phyloP scores from a whole-genome alignment of 106 monocot genomes.

The Dendrobium officinale region DNA sequence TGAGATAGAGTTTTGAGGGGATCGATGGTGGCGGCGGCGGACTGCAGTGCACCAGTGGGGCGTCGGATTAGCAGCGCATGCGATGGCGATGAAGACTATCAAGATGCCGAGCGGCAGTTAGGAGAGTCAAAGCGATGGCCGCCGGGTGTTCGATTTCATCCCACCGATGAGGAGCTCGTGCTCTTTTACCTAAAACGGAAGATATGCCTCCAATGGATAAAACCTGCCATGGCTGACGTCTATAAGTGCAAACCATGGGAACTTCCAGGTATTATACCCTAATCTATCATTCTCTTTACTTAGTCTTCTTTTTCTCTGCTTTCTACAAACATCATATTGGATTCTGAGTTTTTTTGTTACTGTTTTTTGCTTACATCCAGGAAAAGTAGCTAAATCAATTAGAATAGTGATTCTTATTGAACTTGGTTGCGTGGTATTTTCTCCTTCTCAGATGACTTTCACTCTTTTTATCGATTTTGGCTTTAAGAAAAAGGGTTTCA shows the following conservation, averaged over 20 bases:
- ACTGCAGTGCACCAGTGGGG: not conserved
- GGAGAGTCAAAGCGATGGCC: conserved; percentile 34
- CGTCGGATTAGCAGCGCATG: not conserved
- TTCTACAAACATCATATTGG: too few species aligned
- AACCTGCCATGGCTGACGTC: conserved; percentile 29
- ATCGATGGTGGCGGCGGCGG: conserved; percentile 3
- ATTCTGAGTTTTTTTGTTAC: not conserved
- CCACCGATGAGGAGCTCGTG: conserved; percentile 98
- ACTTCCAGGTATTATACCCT: too few species aligned
- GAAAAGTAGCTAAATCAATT: not conserved
- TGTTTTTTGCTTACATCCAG: not conserved
- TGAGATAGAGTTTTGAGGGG: not conserved
- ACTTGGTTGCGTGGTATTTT: not conserved
- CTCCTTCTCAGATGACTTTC: not conserved
- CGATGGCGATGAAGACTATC: not conserved
- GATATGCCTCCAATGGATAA: conserved; percentile 49
- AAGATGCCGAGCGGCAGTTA: not conserved
- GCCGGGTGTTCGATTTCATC: conserved; percentile 88
- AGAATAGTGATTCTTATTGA: not conserved
- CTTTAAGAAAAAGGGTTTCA: not conserved
- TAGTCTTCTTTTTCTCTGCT: too few species aligned
- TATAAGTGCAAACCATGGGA: too few species aligned
- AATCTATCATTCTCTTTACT: too few species aligned
- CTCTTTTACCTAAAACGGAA: conserved; percentile 89
- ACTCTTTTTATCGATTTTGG: not conserved